Evolutionary conservation across 1,284 basidiomycete genomes (phyloP).

Genomic region (Austroboletus novae-zelandiae): DNA sequence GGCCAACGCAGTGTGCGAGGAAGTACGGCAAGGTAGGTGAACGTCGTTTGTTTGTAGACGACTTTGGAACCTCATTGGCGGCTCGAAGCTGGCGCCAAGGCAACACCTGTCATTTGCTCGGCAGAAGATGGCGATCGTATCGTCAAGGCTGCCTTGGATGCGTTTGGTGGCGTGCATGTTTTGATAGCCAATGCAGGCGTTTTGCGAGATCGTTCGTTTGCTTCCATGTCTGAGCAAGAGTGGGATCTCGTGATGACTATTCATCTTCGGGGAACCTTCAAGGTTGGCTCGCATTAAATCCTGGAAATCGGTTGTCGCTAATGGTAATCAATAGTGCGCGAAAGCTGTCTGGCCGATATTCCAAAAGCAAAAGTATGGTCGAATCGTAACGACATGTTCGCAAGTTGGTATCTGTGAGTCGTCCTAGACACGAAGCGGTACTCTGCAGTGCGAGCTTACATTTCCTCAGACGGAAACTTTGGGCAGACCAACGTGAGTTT

Average conservation of each 20-base stretch:
- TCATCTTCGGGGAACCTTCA: slow-evolving; percentile 81
- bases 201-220: slow-evolving; percentile 89
- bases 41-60: neutral
- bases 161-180: slow-evolving; percentile 88
- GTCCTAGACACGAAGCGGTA: neutral
- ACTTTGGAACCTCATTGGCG: neutral
- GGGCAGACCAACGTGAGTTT: slow-evolving; percentile 78
- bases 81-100: slow-evolving; percentile 79
- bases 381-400: slow-evolving; percentile 93
- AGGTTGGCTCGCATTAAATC: slow-evolving; percentile 37
- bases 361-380: slow-evolving; percentile 95
- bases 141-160: slow-evolving; percentile 84
- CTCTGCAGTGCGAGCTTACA: slow-evolving; percentile 1
- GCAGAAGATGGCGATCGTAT: slow-evolving; percentile 92
- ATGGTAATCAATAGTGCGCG: slow-evolving; percentile 54
- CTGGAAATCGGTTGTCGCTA: neutral
- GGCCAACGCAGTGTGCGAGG: slow-evolving; percentile 82
- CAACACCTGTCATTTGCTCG: slow-evolving; percentile 80
- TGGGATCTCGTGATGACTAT: slow-evolving; percentile 94
- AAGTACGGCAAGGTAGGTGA: slow-evolving; percentile 72
- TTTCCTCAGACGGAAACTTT: slow-evolving; percentile 80
- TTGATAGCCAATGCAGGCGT: slow-evolving; percentile 96
- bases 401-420: slow-evolving; percentile 87
- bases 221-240: slow-evolving; percentile 85
- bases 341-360: slow-evolving; percentile 98